Percentiles rank a stretch among this genome's conserved stretches.
phyloP scores from a whole-genome alignment of 1,284 basidiomycete genomes.

The Leccinum cinnamomeum region DNA sequence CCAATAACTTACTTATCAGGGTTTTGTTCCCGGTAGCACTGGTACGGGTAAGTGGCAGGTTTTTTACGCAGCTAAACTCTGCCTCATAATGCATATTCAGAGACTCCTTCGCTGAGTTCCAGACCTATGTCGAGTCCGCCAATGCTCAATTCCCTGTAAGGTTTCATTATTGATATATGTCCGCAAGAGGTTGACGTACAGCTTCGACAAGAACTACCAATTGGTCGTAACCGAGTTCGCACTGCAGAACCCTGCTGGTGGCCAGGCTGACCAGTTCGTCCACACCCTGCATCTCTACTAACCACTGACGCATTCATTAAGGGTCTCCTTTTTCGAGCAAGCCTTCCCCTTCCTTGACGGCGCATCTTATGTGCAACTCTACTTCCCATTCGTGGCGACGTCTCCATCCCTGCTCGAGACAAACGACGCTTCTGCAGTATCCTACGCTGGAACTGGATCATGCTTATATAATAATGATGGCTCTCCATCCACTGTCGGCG shows the following conservation, averaged over 20 bases:
- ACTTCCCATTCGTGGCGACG: constrained; percentile 39
- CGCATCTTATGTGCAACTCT: constrained; percentile 32
- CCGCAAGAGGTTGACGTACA: constrained; percentile 9
- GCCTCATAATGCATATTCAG: constrained; percentile 14
- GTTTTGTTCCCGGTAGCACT: constrained; percentile 25
- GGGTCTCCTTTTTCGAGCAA: constrained; percentile 33
- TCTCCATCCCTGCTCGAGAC: constrained; percentile 24
- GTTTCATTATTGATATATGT: not conserved
- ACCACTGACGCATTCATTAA: constrained; percentile 8
- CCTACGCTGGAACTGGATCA: constrained; percentile 26
- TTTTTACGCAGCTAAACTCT: not conserved
- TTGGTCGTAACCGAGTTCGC: constrained; percentile 37
- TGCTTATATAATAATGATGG: constrained; percentile 34
- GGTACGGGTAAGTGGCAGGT: constrained; percentile 33
- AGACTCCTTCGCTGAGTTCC: constrained; percentile 29
- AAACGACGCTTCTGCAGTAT: constrained; percentile 15
- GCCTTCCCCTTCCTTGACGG: constrained; percentile 36
- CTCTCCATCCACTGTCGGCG: constrained; percentile 22
- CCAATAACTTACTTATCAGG: not conserved
- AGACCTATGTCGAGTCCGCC: constrained; percentile 29
- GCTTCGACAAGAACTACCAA: constrained; percentile 9
- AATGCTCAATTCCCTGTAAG: constrained; percentile 34
- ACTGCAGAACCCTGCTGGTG: constrained; percentile 33
- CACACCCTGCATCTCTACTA: not conserved
- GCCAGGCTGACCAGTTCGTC: constrained; percentile 36